Evolutionary conservation across 1,284 basidiomycete species (phyloP), one percentile per base, ranked within the genome.

Genomic region (Xanthoconium separans): DNA sequence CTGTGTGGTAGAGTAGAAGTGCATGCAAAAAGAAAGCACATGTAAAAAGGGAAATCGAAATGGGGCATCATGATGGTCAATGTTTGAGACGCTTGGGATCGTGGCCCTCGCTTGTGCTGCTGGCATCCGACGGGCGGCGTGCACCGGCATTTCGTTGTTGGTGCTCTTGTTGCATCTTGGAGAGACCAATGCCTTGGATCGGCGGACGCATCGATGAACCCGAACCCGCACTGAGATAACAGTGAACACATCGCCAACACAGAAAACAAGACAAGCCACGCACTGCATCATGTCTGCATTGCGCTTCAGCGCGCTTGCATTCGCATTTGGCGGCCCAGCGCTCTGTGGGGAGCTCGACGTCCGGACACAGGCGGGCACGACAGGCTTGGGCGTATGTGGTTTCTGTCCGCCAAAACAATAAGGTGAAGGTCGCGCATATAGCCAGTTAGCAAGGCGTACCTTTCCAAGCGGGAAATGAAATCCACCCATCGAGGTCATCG

Each of bases 391-490:
- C 1, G 13, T 13, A 11, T 44, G 53, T 6, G 49, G 44, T 43
- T 58, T 58, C 61, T 63, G 22, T 5, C 2, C 41, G 8, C 6
- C 24, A 10, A 22, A 40, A 29, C 6, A 10, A 31, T 2, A 12
- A 2, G 27, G 3, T 5, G 2, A 30, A 20, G 11, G 27, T 43
- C 36, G 37, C 44, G 42, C 60, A 61, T 55, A 54, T 34, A 54
- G 7, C 15, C 37, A 44, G 42, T 53, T 18, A 56, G 33, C 15
- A 6, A 24, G 2, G 13, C 2, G 12, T 61, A 80, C 80, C 65
- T 73, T 66, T n/a, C 75, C 77, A 40, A 74, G 62, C 2, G 80
- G 78, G 55, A 80, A 79, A 61, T 79, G 72, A 61, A 81, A 85
- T 0, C 79, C 80, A 30, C 82, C 82, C 59, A 76, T 71, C 0